phyloP scores from a whole-genome alignment of 495 filamentous ascomycete species.

The Penicillium steckii region DNA sequence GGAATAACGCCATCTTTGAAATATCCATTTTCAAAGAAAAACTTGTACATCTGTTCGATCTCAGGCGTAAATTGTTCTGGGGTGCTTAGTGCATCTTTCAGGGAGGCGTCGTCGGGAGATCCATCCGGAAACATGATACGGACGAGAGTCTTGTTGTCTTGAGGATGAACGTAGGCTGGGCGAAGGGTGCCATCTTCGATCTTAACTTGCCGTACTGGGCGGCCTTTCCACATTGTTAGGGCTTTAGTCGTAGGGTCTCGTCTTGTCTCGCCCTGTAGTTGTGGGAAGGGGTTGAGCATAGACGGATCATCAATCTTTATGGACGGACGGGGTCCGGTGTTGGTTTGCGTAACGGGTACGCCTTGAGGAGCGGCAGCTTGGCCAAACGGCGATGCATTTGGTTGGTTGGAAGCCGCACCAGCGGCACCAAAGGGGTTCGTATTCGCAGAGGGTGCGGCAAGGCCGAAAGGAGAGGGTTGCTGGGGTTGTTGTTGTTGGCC shows the following conservation, averaged over 20 bases:
- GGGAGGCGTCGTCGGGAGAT: slow-evolving; percentile 51
- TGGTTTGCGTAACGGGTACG: slow-evolving; percentile 12
- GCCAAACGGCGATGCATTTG: slow-evolving; percentile 24
- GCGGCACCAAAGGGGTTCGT: background rate
- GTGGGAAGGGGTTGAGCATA: slow-evolving; percentile 37
- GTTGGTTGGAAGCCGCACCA: slow-evolving; percentile 21
- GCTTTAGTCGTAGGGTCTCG: slow-evolving; percentile 35
- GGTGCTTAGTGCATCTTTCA: slow-evolving; percentile 38
- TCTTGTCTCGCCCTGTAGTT: slow-evolving; percentile 36
- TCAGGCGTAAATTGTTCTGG: slow-evolving; percentile 46
- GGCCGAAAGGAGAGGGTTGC: slow-evolving; percentile 6
- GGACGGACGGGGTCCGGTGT: slow-evolving; percentile 30
- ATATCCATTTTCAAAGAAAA: slow-evolving; percentile 56
- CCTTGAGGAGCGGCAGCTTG: slow-evolving; percentile 25
- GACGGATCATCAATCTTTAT: slow-evolving; percentile 30
- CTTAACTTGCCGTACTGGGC: slow-evolving; percentile 51
- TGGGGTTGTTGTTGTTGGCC: background rate
- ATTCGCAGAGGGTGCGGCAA: slow-evolving; percentile 3
- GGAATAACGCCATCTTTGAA: slow-evolving; percentile 68
- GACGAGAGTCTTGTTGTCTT: slow-evolving; percentile 47
- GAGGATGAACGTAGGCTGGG: slow-evolving; percentile 50
- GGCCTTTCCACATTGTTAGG: slow-evolving; percentile 53
- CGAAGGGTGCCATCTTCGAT: slow-evolving; percentile 15
- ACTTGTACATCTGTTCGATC: slow-evolving; percentile 55
- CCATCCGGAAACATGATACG: slow-evolving; percentile 71